These are phyloP conservation scores for Picea abies DNA, from an alignment of 83 land plant species.

Conservation along the genomic window DNA sequence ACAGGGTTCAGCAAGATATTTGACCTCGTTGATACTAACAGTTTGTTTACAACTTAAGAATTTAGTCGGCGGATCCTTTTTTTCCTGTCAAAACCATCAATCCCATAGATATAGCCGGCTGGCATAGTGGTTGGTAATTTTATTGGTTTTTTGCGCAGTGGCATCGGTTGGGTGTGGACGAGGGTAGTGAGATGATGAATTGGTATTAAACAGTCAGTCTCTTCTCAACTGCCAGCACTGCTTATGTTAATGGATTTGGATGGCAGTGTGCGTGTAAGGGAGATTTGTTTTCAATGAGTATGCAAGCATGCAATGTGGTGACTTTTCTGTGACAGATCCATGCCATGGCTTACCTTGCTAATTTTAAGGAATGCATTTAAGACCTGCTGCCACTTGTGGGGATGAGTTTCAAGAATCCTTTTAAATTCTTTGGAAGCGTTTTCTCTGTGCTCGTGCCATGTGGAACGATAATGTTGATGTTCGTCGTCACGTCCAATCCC, in stretches of 20 bases:
- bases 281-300: not conserved
- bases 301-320: too few relatives aligned
- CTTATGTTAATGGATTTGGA: not conserved
- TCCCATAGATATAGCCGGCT: too few relatives aligned
- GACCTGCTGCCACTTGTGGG: slow-evolving; percentile 77
- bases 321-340: not conserved
- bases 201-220: too few relatives aligned
- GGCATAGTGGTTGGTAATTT: too few relatives aligned
- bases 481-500: slow-evolving; percentile 28
- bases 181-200: too few relatives aligned
- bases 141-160: too few relatives aligned
- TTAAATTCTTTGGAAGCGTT: slow-evolving; percentile 47
- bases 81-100: too few relatives aligned
- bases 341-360: slow-evolving; percentile 62
- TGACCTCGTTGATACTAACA: too few relatives aligned
- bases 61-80: too few relatives aligned
- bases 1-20: too few relatives aligned
- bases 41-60: too few relatives aligned
- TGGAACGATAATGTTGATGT: slow-evolving; percentile 43
- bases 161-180: too few relatives aligned
- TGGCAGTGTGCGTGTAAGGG: not conserved
- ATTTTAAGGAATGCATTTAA: slow-evolving; percentile 73
- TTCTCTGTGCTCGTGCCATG: slow-evolving; percentile 92
- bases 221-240: not conserved
- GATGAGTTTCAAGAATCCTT: slow-evolving; percentile 58